A percentile compares a stretch with the other conserved stretches of the same genome.
These are phyloP conservation scores for Yamadazyma ubonensis DNA, from an alignment of 805 yeast species.

Conservation along the genomic window DNA sequence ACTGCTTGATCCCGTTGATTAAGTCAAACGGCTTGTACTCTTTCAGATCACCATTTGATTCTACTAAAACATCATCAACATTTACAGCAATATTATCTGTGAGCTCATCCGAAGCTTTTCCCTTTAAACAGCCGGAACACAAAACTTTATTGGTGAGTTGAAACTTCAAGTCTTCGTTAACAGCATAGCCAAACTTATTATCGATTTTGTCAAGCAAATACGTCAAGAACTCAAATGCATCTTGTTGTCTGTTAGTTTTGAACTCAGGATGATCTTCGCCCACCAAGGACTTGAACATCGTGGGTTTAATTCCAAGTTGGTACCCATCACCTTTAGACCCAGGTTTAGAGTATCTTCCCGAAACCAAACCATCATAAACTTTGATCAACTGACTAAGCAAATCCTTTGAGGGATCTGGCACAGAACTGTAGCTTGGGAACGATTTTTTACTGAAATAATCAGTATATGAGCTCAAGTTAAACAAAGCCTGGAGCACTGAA, in stretches of 20 bases:
- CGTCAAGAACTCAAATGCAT: slow-evolving; percentile 85
- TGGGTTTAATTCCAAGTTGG: slow-evolving; percentile 77
- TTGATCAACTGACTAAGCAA: slow-evolving; percentile 76
- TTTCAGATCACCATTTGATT: slow-evolving; percentile 40
- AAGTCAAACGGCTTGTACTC: slow-evolving; percentile 51
- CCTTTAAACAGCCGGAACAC: slow-evolving; percentile 57
- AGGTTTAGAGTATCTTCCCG: slow-evolving; percentile 72
- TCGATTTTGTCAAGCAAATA: slow-evolving; percentile 67
- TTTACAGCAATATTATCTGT: slow-evolving; percentile 67
- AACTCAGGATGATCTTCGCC: slow-evolving; percentile 84
- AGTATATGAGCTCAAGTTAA: slow-evolving; percentile 40
- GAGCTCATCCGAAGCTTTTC: slow-evolving; percentile 53
- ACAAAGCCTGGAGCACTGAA: slow-evolving; percentile 73
- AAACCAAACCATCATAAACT: slow-evolving; percentile 71
- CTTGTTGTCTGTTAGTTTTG: slow-evolving; percentile 86
- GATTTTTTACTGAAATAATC: slow-evolving; percentile 38
- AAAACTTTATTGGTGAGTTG: slow-evolving; percentile 61
- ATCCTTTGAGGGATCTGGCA: slow-evolving; percentile 57
- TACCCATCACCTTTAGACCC: slow-evolving; percentile 48
- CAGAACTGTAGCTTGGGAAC: slow-evolving; percentile 23
- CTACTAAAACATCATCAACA: slow-evolving; percentile 42
- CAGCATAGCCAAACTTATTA: slow-evolving; percentile 38
- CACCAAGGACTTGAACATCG: slow-evolving; percentile 69
- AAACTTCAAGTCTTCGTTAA: slow-evolving; percentile 63
- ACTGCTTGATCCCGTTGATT: slow-evolving; percentile 45